Evolutionary conservation across 192 early-diverging fungal genomes (phyloP).

Genomic region (Blastocladiella britannica): DNA sequence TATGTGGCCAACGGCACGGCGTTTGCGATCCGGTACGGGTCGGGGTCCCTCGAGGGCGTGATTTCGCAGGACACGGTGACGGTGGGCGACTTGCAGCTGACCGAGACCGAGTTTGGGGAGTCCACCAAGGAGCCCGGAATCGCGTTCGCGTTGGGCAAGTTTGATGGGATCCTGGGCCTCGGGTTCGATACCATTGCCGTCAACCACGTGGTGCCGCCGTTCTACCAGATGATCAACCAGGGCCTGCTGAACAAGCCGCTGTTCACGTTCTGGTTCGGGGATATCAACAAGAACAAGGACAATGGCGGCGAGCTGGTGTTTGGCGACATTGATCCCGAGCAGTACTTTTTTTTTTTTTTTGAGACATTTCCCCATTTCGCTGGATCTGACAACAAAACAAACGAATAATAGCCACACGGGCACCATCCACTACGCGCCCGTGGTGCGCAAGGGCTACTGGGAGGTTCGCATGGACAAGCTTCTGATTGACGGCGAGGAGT

Average conservation of each 20-base stretch:
- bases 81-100: conserved; percentile 51
- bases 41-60: conserved; percentile 82
- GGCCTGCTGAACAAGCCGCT: conserved; percentile 59
- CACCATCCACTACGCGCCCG: conserved; percentile 55
- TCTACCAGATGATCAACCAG: conserved; percentile 76
- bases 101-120: conserved; percentile 79
- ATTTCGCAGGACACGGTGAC: conserved; percentile 59
- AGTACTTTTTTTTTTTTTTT: too few species aligned
- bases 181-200: conserved; percentile 82
- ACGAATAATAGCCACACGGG: too few species aligned
- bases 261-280: conserved; percentile 73
- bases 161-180: conserved; percentile 91
- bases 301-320: conserved; percentile 75
- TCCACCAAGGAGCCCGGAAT: conserved; percentile 87
- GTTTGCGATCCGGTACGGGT: conserved; percentile 87
- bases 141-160: conserved; percentile 81
- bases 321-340: conserved; percentile 59
- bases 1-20: conserved; percentile 77
- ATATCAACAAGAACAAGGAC: conserved; percentile 35
- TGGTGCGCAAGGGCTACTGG: conserved; percentile 90
- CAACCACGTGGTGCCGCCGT: conserved; percentile 68
- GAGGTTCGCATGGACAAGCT: conserved; percentile 71
- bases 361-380: too few species aligned
- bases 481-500: conserved; percentile 52
- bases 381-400: too few species aligned